Conservation (phyloP, 306 rosid species). For the Macrotyloma uniflorum region DNA sequence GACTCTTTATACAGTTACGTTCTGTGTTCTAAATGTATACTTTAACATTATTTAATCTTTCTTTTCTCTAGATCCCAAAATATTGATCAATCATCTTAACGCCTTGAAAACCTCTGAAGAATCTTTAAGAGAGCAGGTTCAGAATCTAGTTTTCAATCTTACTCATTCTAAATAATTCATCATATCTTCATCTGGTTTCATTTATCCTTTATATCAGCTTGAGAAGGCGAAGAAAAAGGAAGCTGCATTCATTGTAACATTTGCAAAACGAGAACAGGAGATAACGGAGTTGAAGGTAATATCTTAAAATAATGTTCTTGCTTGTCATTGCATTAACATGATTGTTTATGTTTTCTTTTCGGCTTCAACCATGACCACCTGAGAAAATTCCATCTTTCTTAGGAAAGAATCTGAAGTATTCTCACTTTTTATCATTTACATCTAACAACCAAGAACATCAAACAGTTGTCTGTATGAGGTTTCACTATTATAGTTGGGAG, state of each 20-base stretch:
- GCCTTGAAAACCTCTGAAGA: constrained; percentile 84
- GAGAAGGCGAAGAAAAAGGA: constrained; percentile 98
- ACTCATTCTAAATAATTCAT: constrained; percentile 23
- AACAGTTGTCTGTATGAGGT: constrained; percentile 10
- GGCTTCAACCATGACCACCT: constrained; percentile 9
- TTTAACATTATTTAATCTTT: constrained; percentile 27
- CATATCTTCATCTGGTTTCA: constrained; percentile 17
- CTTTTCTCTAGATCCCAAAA: constrained; percentile 63
- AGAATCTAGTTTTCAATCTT: constrained; percentile 14
- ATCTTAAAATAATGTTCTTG: not conserved
- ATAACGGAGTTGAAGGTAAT: constrained; percentile 88
- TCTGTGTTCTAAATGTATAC: not conserved
- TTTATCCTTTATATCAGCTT: constrained; percentile 57
- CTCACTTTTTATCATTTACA: constrained; percentile 17
- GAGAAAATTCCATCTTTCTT: not conserved
- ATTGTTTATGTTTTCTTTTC: constrained; percentile 28
- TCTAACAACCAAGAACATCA: not conserved
- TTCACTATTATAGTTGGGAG: constrained; percentile 5
- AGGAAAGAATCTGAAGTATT: not conserved
- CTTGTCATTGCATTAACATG: constrained; percentile 3
- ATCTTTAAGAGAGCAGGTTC: constrained; percentile 87
- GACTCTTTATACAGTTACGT: constrained; percentile 8
- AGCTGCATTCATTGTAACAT: constrained; percentile 92
- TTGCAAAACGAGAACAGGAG: constrained; percentile 95
- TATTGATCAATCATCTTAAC: constrained; percentile 76